A percentile compares a stretch with the other conserved stretches of the same genome.
Conservation (phyloP, 768 basidiomycete species). For the Tricholoma furcatifolium region DNA sequence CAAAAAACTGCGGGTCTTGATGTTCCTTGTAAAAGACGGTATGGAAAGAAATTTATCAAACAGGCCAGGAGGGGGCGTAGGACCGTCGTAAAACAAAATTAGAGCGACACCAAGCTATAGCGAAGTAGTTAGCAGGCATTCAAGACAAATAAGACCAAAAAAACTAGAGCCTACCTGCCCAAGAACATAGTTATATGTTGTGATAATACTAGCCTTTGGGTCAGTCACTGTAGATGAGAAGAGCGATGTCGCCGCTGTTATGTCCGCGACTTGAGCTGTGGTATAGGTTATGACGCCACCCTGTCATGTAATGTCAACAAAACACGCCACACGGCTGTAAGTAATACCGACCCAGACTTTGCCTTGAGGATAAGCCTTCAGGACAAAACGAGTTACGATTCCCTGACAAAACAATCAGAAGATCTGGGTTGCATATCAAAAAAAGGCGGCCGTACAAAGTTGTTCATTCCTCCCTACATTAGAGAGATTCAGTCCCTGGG, state of each 20-base stretch:
- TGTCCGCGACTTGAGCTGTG: slow-evolving; percentile 18
- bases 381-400: slow-evolving; percentile 56
- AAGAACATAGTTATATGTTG: slow-evolving; percentile 39
- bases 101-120: slow-evolving; percentile 20
- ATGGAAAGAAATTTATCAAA: slow-evolving; percentile 53
- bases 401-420: slow-evolving; percentile 31
- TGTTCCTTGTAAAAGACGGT: slow-evolving; percentile 34
- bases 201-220: slow-evolving; percentile 50
- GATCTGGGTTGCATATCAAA: too few relatives aligned
- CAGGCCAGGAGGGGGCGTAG: slow-evolving; percentile 44
- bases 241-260: slow-evolving; percentile 35
- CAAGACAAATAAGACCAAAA: neutral
- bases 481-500: neutral
- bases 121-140: neutral
- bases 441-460: slow-evolving; percentile 36
- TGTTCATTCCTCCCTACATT: slow-evolving; percentile 58
- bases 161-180: slow-evolving; percentile 28
- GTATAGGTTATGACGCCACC: slow-evolving; percentile 44
- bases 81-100: slow-evolving; percentile 59
- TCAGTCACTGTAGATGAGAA: slow-evolving; percentile 43
- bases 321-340: neutral
- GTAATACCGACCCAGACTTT: slow-evolving; percentile 53
- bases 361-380: slow-evolving; percentile 52
- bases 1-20: slow-evolving; percentile 38
- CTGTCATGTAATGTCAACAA: slow-evolving; percentile 24